Conservation (phyloP, 352 stramenopile species). For the Thraustotheca clavata region DNA sequence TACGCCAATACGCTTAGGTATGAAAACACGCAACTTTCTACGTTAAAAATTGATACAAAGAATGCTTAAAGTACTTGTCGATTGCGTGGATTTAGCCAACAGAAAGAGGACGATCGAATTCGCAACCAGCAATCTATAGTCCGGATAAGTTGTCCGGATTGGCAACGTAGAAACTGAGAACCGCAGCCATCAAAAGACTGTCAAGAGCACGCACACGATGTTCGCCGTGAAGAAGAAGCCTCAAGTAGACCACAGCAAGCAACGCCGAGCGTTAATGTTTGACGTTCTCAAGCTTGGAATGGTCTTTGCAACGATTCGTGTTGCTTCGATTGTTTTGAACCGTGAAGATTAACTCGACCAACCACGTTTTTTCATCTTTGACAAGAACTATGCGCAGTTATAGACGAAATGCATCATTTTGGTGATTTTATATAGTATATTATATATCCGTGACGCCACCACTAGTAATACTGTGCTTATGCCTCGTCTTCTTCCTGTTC, state of each 20-base stretch:
- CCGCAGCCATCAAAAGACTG: conserved; percentile 6
- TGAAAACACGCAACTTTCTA: too few species aligned
- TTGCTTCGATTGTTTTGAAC: conserved; percentile 62
- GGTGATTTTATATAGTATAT: conserved; percentile 21
- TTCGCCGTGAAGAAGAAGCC: conserved; percentile 66
- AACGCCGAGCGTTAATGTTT: conserved; percentile 65
- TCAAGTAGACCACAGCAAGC: conserved; percentile 66
- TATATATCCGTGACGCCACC: neutral
- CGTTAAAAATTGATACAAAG: too few species aligned
- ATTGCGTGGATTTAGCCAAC: neutral
- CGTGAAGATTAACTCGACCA: conserved; percentile 35
- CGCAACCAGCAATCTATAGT: neutral
- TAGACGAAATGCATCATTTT: neutral
- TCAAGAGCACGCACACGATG: conserved; percentile 1
- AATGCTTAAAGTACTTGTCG: too few species aligned
- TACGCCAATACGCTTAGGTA: too few species aligned
- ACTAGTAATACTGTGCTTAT: too few species aligned
- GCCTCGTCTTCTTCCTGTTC: conserved; percentile 32
- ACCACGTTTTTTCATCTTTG: neutral
- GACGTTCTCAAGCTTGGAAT: conserved; percentile 67
- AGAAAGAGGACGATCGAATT: too few species aligned
- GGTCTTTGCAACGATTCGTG: conserved; percentile 65
- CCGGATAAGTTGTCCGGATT: conserved; percentile 20
- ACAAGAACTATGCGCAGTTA: neutral
- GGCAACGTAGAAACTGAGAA: neutral